Percentiles rank a stretch among this genome's conserved stretches.
These are phyloP conservation scores for Dillenia suffruticosa DNA, from an alignment of 164 flowering plant genomes.

Conservation along the genomic window DNA sequence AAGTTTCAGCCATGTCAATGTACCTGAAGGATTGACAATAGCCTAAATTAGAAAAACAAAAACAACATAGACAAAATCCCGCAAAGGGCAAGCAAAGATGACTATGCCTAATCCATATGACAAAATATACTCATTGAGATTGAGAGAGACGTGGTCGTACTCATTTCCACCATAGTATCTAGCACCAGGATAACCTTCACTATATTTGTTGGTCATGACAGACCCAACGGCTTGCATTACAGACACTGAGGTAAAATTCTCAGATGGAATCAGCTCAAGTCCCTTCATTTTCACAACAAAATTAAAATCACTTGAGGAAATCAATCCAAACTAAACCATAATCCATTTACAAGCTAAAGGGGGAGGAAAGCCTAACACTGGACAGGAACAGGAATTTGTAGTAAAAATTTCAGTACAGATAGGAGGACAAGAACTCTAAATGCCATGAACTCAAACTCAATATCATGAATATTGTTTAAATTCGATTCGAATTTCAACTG, in stretches of 20 bases:
- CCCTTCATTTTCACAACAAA: constrained; percentile 45
- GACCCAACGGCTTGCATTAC: constrained; percentile 99
- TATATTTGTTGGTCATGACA: constrained; percentile 97
- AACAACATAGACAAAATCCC: neutral
- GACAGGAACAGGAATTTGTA: too few species aligned
- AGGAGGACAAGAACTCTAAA: too few species aligned
- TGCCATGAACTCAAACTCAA: too few species aligned
- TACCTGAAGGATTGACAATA: constrained; percentile 43
- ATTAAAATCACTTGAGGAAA: constrained; percentile 4
- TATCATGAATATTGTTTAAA: too few species aligned
- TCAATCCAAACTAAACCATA: neutral
- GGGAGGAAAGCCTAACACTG: too few species aligned
- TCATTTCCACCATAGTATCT: constrained; percentile 99
- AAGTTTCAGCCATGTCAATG: constrained; percentile 98
- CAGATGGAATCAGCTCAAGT: constrained; percentile 95
- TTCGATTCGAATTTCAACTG: too few species aligned
- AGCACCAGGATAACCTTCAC: constrained; percentile 99
- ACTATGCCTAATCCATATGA: neutral
- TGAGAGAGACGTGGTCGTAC: constrained; percentile 27
- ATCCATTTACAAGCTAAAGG: neutral
- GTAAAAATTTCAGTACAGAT: too few species aligned
- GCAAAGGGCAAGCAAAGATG: neutral
- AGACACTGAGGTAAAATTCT: constrained; percentile 92
- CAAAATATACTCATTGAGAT: neutral
- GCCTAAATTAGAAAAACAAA: neutral